phyloP scores from a whole-genome alignment of 2,329 filamentous ascomycete species.

The Ilyonectria mors-panacis region DNA sequence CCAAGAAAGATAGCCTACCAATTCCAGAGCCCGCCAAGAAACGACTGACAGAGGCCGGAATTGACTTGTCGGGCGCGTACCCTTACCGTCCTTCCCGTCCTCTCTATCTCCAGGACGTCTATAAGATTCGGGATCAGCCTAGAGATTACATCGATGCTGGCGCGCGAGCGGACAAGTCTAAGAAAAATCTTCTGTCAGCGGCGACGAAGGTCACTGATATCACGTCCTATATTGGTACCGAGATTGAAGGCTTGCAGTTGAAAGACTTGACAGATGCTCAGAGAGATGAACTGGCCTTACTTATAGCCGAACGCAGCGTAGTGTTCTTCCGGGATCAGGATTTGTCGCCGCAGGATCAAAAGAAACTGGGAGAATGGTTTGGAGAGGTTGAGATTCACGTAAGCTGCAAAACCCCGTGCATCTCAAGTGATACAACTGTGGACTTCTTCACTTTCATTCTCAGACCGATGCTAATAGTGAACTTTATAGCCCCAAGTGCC shows the following conservation, averaged over 20 bases:
- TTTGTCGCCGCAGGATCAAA: slow-evolving; percentile 73
- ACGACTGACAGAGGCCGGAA: slow-evolving; percentile 76
- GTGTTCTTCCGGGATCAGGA: slow-evolving; percentile 79
- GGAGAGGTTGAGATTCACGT: slow-evolving; percentile 79
- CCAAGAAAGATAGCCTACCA: slow-evolving; percentile 74
- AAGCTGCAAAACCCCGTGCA: slow-evolving; percentile 46
- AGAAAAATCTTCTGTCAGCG: slow-evolving; percentile 72
- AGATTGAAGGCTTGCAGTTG: slow-evolving; percentile 74
- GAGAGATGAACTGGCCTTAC: slow-evolving; percentile 72
- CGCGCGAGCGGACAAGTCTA: slow-evolving; percentile 74
- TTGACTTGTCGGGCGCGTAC: slow-evolving; percentile 79
- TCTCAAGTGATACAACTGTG: neutral
- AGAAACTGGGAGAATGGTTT: slow-evolving; percentile 73
- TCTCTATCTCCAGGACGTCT: slow-evolving; percentile 78
- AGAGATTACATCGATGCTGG: slow-evolving; percentile 74
- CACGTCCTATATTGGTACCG: slow-evolving; percentile 74
- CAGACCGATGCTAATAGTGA: neutral
- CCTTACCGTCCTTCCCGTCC: slow-evolving; percentile 79
- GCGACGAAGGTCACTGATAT: slow-evolving; percentile 75
- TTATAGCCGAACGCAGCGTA: slow-evolving; percentile 75
- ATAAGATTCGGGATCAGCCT: slow-evolving; percentile 71
- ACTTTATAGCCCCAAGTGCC: slow-evolving; percentile 75
- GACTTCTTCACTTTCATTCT: neutral
- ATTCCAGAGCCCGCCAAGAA: slow-evolving; percentile 71
- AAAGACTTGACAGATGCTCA: slow-evolving; percentile 73